Base-by-base conservation (phyloP, 257 asterid genomes). In the Solanum sitiens region DNA sequence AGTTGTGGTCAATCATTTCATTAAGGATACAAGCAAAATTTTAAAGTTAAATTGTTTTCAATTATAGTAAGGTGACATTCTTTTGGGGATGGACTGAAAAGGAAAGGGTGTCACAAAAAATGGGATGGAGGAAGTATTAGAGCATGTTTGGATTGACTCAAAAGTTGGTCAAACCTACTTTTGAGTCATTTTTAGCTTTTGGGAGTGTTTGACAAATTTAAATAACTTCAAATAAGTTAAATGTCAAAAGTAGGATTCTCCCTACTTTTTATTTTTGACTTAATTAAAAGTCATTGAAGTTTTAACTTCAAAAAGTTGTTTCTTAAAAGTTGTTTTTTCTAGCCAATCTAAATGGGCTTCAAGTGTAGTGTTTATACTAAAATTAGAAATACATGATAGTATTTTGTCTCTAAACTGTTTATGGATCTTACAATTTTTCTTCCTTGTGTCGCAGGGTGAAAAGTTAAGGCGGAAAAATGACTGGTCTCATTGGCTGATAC, bases 401-500 rank as follows among this genome's bases (percentile, higher is more conserved):
- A 12, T 67, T 27, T 67, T n/a, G 72, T 13, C 72, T 65, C 33
- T n/a, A 7, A n/a, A 65, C 39, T 68, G 75, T 68, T 27, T 68
- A 14, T 68, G 39, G 39, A 21, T 68, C 33, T 7, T 68, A 27
- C 13, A 27, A 6, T 27, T 13, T 68, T 27, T 68, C 11, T 68
- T 68, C 21, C 75, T 68, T 8, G 39, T 68, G 75, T 33, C 70
- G 84, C 89, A 95, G 98, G 96, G 94, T 37, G 96, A 93, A 79
- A 95, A 92, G 87, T 87, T 95, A 77, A 94, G 98, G 87, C 86
- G 93, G 83, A 92, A 91, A 83, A 88, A 56, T 83, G 96, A 94
- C 86, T 95, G 98, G 98, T 70, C 7, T 68, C 90, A 86, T 85
- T 95, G 98, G 98, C 87, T 95, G 86, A 89, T 95, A 90, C 89